Evolutionary conservation across 2,329 filamentous ascomycete species (phyloP), one percentile per base, ranked within the genome.

Genomic region (Elsinoe perseae): DNA sequence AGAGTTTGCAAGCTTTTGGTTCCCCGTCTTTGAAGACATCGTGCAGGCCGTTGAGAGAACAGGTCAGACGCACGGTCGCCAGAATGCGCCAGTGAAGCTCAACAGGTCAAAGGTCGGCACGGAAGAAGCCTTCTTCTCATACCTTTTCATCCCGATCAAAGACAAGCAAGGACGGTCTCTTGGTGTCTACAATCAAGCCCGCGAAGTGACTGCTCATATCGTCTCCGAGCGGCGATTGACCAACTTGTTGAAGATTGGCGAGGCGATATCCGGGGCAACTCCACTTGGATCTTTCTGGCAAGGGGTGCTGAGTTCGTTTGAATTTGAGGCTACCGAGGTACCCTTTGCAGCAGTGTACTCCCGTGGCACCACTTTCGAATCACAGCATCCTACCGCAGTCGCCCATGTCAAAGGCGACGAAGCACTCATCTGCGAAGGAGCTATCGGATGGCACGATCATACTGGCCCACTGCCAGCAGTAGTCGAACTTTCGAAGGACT

Each of bases 291-390:
- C 43, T 10, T 56, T 56, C 40, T 56, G 53, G 53, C 9, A 23
- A 4, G 32, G 9, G 3, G 16, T 48, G 7, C 53, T 56, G 3
- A 21, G 10, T 4, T 44, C 40, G 2, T 48, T 56, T 27, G 25
- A 48, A 3, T 32, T 56, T 14, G 40, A 30, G 8, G 53, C n/a
- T 23, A 21, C 40, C 10, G 53, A 56, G 30, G 40, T 56, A 8
- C 53, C 53, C 3, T 56, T 56, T 16, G 53, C 53, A 14, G 53
- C 53, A 46, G 40, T 56, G 2, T 56, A 56, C 28, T 32, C 53
- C 8, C 38, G 53, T 20, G 20, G 40, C n/a, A 23, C n/a, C 8
- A 10, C 10, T 8, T 21, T 34, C 14, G 4, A 46, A 32, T 20
- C 53, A 34, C 25, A 44, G 8, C 18, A 34, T 27, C 18, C 9